phyloP scores from a whole-genome alignment of 164 flowering plant genomes.

The Vitis cinerea region DNA sequence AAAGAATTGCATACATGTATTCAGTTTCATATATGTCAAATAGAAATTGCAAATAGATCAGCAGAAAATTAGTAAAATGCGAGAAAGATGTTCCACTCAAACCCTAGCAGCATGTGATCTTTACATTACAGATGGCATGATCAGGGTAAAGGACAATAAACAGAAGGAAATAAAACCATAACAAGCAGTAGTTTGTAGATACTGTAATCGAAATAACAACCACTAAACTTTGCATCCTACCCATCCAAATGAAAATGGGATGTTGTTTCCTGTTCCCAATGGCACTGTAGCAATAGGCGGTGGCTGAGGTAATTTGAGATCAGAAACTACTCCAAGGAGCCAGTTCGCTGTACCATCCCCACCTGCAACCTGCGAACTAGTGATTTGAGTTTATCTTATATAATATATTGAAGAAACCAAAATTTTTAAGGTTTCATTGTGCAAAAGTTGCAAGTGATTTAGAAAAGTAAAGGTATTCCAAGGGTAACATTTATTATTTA shows the following conservation, averaged over 20 bases:
- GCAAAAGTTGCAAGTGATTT: neutral
- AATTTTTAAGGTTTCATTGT: neutral
- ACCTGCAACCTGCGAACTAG: slow-evolving; percentile 98
- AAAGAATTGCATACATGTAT: neutral
- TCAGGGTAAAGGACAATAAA: slow-evolving; percentile 1
- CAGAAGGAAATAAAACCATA: neutral
- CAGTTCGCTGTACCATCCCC: slow-evolving; percentile 98
- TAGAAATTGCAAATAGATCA: neutral
- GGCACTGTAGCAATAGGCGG: slow-evolving; percentile 96
- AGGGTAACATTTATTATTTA: neutral
- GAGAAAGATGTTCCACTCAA: neutral
- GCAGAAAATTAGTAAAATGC: neutral
- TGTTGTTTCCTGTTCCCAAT: slow-evolving; percentile 91
- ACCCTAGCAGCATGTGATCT: neutral
- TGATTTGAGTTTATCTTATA: neutral
- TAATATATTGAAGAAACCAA: neutral
- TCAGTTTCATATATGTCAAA: no score
- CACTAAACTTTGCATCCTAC: slow-evolving; percentile 33
- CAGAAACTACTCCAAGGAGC: slow-evolving; percentile 89
- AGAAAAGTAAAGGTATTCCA: neutral
- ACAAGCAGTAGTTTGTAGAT: neutral
- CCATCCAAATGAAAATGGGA: slow-evolving; percentile 93
- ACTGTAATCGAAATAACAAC: neutral
- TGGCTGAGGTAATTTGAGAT: slow-evolving; percentile 73
- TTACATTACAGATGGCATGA: neutral